Evolutionary conservation across 495 filamentous ascomycete genomes (phyloP), one percentile per base, ranked within the genome.

Genomic region (Aspergillus baeticus): DNA sequence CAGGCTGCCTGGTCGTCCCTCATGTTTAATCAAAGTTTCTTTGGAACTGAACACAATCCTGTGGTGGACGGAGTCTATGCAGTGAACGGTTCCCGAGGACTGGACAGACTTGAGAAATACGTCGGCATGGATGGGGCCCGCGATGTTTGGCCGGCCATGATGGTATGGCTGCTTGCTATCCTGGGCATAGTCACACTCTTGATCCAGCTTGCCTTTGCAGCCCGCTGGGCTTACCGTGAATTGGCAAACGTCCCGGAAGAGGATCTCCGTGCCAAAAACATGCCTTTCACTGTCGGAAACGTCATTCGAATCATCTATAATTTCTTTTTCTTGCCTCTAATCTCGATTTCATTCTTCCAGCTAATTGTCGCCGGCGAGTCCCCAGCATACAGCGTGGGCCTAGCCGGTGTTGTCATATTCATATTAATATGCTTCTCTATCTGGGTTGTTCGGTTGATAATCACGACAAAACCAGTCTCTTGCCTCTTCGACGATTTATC

Each of bases 91-190:
- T 82, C 79, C 1, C 92, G 93, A 64, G 94, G 94, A 13, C 75
- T 98, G 33, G 84, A 93, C 57, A 79, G 79, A 20, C 71, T 91
- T 66, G 86, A 87, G 41, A 92, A 96, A 61, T 77, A 91, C 55
- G 85, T 94, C n/a, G 94, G 95, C 11, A 86, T 98, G 81, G 73
- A 77, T 20, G 70, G 81, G 13, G 78, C 84, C 14, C 75, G 87
- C 55, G 93, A 98, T 68, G 86, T 98, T 42, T 98, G 94, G 94
- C 88, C 90, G 11, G 90, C 90, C 37, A 91, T 94, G 86, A 87
- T 89, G 59, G 75, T 94, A 21, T 98, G 89, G 86, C 76, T 96
- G 22, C 72, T 91, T 18, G 85, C 84, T 46, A 88, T 96, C 52
- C 76, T 94, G 58, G 83, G 71, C 29, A 74, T 63, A 42, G 77